A percentile compares a stretch with the other conserved stretches of the same genome.
phyloP scores from a whole-genome alignment of 768 basidiomycete species.

The Leccinellum albellum region DNA sequence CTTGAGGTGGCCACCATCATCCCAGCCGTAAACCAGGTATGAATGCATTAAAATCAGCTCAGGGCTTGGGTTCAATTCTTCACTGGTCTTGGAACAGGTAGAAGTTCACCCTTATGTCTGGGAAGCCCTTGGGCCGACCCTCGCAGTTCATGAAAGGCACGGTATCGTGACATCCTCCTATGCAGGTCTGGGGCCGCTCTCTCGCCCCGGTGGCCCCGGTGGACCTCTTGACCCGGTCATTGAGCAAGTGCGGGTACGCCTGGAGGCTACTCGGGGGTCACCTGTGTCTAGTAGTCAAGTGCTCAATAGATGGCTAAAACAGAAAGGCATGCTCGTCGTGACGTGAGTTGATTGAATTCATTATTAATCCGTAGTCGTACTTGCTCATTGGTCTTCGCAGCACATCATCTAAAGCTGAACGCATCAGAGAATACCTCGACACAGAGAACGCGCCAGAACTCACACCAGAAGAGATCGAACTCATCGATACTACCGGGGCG shows the following conservation, averaged over 20 bases:
- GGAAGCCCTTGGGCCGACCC: conserved; percentile 36
- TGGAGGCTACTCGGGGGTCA: conserved; percentile 22
- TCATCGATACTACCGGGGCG: conserved; percentile 26
- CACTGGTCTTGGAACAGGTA: conserved; percentile 29
- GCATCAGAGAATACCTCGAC: conserved; percentile 32
- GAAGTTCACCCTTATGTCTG: conserved; percentile 55
- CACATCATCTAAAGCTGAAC: conserved; percentile 32
- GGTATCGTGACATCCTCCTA: conserved; percentile 40
- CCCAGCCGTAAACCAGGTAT: conserved; percentile 55
- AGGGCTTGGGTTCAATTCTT: conserved; percentile 33
- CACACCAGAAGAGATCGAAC: conserved; percentile 21
- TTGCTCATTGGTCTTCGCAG: conserved; percentile 13
- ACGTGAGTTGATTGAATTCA: conserved; percentile 25
- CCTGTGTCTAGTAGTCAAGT: conserved; percentile 30
- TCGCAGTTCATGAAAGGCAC: conserved; percentile 34
- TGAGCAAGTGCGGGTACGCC: conserved; percentile 30
- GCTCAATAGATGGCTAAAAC: conserved; percentile 29
- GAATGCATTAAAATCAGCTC: conserved; percentile 39
- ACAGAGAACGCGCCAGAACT: conserved; percentile 27
- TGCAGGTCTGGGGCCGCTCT: conserved; percentile 38
- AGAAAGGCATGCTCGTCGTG: conserved; percentile 29
- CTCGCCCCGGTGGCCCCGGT: conserved; percentile 34
- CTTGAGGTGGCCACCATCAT: conserved; percentile 40
- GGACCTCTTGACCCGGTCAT: conserved; percentile 41
- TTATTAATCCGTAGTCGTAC: neutral